A percentile compares a stretch with the other conserved stretches of the same genome.
phyloP scores from a whole-genome alignment of 176 grass and related monocot genomes.

The Zea luxurians region DNA sequence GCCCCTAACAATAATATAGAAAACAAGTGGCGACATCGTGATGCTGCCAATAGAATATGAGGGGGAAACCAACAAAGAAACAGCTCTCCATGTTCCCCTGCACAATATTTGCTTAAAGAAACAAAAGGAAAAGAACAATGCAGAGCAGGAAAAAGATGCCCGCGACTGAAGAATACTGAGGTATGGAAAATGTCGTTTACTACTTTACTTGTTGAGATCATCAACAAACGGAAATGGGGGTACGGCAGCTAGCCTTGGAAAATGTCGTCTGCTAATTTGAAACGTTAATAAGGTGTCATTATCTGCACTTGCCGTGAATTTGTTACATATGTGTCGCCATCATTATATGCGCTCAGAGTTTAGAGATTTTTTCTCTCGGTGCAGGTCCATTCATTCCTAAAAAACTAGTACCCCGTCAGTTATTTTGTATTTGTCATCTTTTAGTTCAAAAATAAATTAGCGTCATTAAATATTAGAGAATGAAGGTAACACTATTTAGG shows the following conservation, averaged over 20 bases:
- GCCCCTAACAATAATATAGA: not conserved
- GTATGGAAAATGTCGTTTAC: constrained; percentile 17
- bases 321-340: not conserved
- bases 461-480: no score
- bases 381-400: no score
- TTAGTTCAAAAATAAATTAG: no score
- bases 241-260: not conserved
- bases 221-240: not conserved
- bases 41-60: constrained; percentile 12
- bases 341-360: not conserved
- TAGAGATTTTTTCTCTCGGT: no score
- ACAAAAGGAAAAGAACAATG: not conserved
- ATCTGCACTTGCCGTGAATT: not conserved
- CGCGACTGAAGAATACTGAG: not conserved
- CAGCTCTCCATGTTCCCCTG: constrained; percentile 41
- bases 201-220: not conserved
- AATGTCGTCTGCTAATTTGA: not conserved
- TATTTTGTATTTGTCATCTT: no score
- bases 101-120: constrained; percentile 14
- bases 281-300: not conserved
- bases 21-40: not conserved
- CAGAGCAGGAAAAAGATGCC: not conserved
- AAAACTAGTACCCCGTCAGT: no score
- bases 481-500: no score
- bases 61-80: constrained; percentile 28